Evolutionary conservation across 2,329 filamentous ascomycete genomes (phyloP).

Genomic region (Pseudofabraea citricarpa): DNA sequence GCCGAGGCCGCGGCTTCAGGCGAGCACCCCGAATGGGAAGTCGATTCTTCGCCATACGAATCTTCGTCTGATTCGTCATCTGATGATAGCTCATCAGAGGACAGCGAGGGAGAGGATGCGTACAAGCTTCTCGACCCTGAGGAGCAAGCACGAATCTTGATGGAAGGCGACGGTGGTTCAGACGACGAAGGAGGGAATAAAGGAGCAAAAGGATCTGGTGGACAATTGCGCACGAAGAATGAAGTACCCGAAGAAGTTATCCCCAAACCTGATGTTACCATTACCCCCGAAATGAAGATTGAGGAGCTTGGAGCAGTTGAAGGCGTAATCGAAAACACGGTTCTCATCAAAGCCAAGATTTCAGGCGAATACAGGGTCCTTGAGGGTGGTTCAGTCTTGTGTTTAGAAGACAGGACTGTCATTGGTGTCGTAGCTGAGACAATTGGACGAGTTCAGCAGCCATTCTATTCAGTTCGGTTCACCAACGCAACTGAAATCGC

Average conservation of each 20-base stretch:
- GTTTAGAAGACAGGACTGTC: slow-evolving; percentile 67
- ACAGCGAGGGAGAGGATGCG: slow-evolving; percentile 51
- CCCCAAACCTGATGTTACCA: slow-evolving; percentile 71
- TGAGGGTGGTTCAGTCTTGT: slow-evolving; percentile 79
- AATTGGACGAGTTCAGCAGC: slow-evolving; percentile 79
- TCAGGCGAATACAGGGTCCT: slow-evolving; percentile 82
- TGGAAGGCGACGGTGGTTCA: slow-evolving; percentile 75
- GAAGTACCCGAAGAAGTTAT: slow-evolving; percentile 62
- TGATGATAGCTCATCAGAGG: slow-evolving; percentile 49
- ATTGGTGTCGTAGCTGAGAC: slow-evolving; percentile 82
- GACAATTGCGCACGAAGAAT: slow-evolving; percentile 73
- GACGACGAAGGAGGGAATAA: slow-evolving; percentile 65
- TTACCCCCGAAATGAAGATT: slow-evolving; percentile 74
- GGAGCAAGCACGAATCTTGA: slow-evolving; percentile 78
- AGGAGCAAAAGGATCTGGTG: slow-evolving; percentile 33
- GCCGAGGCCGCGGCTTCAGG: slow-evolving; percentile 1
- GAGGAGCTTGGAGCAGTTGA: slow-evolving; percentile 71
- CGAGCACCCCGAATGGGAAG: slow-evolving; percentile 73
- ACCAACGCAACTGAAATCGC: slow-evolving; percentile 62
- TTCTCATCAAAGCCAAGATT: slow-evolving; percentile 73
- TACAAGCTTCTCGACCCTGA: slow-evolving; percentile 75
- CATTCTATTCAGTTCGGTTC: slow-evolving; percentile 80
- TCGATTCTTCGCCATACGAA: slow-evolving; percentile 71
- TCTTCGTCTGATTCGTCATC: slow-evolving; percentile 58
- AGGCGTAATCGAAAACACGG: slow-evolving; percentile 70